Base-by-base conservation (phyloP, 257 asterid genomes). In the Scutellaria galericulata region DNA sequence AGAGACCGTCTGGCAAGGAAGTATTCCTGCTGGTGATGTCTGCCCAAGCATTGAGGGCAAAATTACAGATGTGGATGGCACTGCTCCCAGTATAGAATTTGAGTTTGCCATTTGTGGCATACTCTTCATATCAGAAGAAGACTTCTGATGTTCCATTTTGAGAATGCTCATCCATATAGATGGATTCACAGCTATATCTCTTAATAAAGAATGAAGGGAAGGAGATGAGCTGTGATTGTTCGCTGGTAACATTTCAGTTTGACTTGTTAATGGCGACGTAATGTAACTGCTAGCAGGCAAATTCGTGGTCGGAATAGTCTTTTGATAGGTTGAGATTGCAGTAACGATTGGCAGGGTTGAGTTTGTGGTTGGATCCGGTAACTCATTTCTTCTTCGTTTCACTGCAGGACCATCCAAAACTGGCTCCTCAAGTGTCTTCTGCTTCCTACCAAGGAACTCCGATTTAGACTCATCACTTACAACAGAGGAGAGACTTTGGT, bases 181-280 rank as follows among this genome's bases (percentile, higher is more conserved):
- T 74, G 98, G 99, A 75, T 94, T 87, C 75, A 83, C 91, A 68
- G 85, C 86, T 39, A 88, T 81, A 65, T 91, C 97, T 82, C 86
- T 81, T 56, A 92, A 75, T 42, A 92, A 68, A 77, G 95, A 83
- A 55, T 85, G 87, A 65, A 91, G 71, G 50, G 91, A 83, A 64
- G 89, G 37, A 73, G 91, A 61, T 18, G 85, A 60, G 61, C 48
- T 78, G 13, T 84, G 55, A 78, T 75, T 80, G 56, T 82, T 68
- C 73, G 61, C 71, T 20, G 84, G 86, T 20, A 80, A 7, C 7
- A 54, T 73, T 45, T 80, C 80, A 66, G 39, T 64, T 72, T 67
- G 84, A 71, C 64, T 66, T 45, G 77, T 56, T 56, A 70, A 44
- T 7, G 77, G 81, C n/a, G 68, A 65, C 4, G 60, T 66, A 64